These are phyloP conservation scores for Penicillium tannophilum DNA, from an alignment of 495 filamentous ascomycete species.

Conservation along the genomic window DNA sequence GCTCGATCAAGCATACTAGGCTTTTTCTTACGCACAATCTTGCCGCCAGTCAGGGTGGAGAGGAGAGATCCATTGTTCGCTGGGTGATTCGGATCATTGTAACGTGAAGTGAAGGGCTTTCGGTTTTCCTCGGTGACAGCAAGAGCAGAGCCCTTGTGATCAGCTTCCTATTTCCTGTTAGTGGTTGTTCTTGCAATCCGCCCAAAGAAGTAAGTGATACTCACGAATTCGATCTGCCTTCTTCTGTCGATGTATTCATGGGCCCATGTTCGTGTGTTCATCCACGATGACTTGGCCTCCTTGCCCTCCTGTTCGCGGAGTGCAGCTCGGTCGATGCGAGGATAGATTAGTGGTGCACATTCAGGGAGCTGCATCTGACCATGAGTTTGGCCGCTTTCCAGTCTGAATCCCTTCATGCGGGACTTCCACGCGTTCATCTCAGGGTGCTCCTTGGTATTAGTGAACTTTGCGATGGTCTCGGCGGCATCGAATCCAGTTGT, in stretches of 20 bases:
- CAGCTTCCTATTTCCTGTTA: constrained; percentile 8
- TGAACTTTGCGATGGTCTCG: constrained; percentile 10
- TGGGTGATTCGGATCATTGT: constrained; percentile 21
- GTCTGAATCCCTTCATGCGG: constrained; percentile 9
- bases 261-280: constrained; percentile 13
- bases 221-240: constrained; percentile 12
- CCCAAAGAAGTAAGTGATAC: not conserved
- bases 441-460: constrained; percentile 10
- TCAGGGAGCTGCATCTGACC: constrained; percentile 16
- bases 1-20: not conserved
- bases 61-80: constrained; percentile 20
- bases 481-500: not conserved
- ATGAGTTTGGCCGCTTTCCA: constrained; percentile 14
- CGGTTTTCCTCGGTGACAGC: constrained; percentile 3
- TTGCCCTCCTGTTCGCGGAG: constrained; percentile 5
- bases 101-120: constrained; percentile 12
- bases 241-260: constrained; percentile 17
- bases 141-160: constrained; percentile 13
- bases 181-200: not conserved
- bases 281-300: constrained; percentile 7
- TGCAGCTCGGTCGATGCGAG: constrained; percentile 14
- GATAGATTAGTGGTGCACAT: constrained; percentile 19
- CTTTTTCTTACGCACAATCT: not conserved
- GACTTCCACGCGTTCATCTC: constrained; percentile 10
- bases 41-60: constrained; percentile 17